These are phyloP conservation scores for Bryoerythrophyllum caledonicum DNA, from an alignment of 225 moss, liverwort and hornwort genomes.

Conservation along the genomic window DNA sequence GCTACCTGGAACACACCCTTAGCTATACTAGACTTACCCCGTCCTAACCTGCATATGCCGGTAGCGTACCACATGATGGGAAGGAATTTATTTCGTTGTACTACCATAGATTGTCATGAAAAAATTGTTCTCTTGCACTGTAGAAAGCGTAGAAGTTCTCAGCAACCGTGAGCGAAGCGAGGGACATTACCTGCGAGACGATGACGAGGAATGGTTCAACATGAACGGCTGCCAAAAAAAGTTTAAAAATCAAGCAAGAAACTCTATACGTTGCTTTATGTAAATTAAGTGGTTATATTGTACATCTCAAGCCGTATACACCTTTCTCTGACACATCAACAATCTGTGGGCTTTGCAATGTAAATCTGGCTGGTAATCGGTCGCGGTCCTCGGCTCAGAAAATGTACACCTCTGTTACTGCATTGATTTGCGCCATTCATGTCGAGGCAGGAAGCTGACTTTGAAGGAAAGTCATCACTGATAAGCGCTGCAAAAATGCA, in stretches of 20 bases:
- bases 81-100: too few species aligned
- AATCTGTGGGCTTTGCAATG: not conserved
- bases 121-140: too few species aligned
- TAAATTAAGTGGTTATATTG: not conserved
- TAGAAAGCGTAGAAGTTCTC: too few species aligned
- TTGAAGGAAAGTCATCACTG: conserved; percentile 82
- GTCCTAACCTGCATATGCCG: too few species aligned
- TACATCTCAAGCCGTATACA: conserved; percentile 21
- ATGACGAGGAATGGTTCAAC: not conserved
- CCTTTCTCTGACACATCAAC: not conserved
- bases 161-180: not conserved
- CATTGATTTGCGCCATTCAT: conserved; percentile 18
- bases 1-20: not conserved
- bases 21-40: not conserved
- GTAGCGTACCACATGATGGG: too few species aligned
- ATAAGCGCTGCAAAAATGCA: conserved; percentile 67
- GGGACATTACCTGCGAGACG: not conserved
- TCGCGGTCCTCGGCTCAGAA: not conserved
- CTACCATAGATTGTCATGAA: too few species aligned
- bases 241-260: not conserved
- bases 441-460: conserved; percentile 58
- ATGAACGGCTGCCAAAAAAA: too few species aligned
- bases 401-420: conserved; percentile 6
- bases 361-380: conserved; percentile 1
- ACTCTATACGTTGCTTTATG: not conserved